Conservation (phyloP, 441 rosid species). For the Manihot esculenta region DNA sequence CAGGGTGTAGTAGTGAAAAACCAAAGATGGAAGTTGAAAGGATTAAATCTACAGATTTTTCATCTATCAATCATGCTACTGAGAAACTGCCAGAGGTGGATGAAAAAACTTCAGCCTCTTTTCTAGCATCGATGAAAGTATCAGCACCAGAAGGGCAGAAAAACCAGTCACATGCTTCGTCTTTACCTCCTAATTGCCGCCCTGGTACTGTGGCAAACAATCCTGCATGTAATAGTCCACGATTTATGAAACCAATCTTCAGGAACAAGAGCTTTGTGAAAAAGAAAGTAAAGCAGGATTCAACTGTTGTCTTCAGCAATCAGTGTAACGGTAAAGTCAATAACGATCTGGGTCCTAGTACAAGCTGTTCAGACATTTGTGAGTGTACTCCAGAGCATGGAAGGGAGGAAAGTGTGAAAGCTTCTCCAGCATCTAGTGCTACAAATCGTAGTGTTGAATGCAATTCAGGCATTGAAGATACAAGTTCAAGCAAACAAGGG, state of each 20-base stretch:
- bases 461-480: constrained; percentile 33
- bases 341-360: constrained; percentile 39
- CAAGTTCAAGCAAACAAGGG: constrained; percentile 35
- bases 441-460: constrained; percentile 37
- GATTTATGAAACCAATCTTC: constrained; percentile 53
- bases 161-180: constrained; percentile 34
- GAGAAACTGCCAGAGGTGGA: constrained; percentile 28
- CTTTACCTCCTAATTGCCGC: constrained; percentile 32
- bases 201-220: constrained; percentile 28
- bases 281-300: constrained; percentile 56
- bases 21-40: constrained; percentile 23
- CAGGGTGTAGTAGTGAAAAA: constrained; percentile 26
- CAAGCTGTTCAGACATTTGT: constrained; percentile 30
- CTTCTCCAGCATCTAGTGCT: constrained; percentile 39
- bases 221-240: constrained; percentile 32
- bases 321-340: constrained; percentile 26
- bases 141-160: constrained; percentile 35
- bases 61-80: constrained; percentile 19
- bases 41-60: constrained; percentile 28
- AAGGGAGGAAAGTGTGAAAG: constrained; percentile 38
- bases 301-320: constrained; percentile 30
- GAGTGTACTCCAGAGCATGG: constrained; percentile 25
- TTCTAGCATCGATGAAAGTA: constrained; percentile 25
- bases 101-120: constrained; percentile 26
- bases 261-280: constrained; percentile 47